Evolutionary conservation across 2,329 filamentous ascomycete species (phyloP).

Genomic region (Botryotinia calthae): DNA sequence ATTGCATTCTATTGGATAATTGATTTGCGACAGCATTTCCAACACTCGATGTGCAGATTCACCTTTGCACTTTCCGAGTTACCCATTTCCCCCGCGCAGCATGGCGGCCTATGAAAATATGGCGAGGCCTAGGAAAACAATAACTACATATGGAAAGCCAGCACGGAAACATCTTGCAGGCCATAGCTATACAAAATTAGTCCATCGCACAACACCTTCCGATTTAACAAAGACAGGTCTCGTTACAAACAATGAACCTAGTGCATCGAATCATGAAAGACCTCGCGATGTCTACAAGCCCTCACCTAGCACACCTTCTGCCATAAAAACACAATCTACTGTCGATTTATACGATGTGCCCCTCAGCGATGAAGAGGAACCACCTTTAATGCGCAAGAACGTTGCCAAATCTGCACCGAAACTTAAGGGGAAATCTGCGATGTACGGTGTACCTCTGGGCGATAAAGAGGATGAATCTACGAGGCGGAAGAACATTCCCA

Average conservation of each 20-base stretch:
- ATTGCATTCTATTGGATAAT: background rate
- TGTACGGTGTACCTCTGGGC: slow-evolving; percentile 31
- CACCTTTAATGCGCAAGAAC: slow-evolving; percentile 17
- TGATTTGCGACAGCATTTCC: slow-evolving; percentile 10
- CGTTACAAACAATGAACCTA: slow-evolving; percentile 15
- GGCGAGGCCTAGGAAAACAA: slow-evolving; percentile 32
- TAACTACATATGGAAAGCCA: slow-evolving; percentile 39
- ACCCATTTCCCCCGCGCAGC: slow-evolving; percentile 13
- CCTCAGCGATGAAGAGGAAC: slow-evolving; percentile 28
- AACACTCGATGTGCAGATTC: slow-evolving; percentile 14
- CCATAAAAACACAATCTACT: slow-evolving; percentile 1
- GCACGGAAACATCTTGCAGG: slow-evolving; percentile 35
- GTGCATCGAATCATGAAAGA: slow-evolving; percentile 11
- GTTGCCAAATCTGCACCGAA: slow-evolving; percentile 15
- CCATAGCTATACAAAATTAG: slow-evolving; percentile 28
- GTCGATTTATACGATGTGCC: slow-evolving; percentile 32
- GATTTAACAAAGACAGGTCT: slow-evolving; percentile 24
- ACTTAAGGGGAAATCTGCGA: slow-evolving; percentile 14
- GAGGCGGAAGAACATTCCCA: slow-evolving; percentile 25
- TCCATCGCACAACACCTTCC: slow-evolving; percentile 28
- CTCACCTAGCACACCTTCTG: slow-evolving; percentile 16
- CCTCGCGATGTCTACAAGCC: slow-evolving; percentile 3
- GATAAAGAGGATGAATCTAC: slow-evolving; percentile 20
- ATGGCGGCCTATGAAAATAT: slow-evolving; percentile 36
- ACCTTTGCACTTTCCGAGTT: slow-evolving; percentile 3